A percentile compares a stretch with the other conserved stretches of the same genome.
Conservation (phyloP, 768 basidiomycete genomes). For the Auriculariales sp. region DNA sequence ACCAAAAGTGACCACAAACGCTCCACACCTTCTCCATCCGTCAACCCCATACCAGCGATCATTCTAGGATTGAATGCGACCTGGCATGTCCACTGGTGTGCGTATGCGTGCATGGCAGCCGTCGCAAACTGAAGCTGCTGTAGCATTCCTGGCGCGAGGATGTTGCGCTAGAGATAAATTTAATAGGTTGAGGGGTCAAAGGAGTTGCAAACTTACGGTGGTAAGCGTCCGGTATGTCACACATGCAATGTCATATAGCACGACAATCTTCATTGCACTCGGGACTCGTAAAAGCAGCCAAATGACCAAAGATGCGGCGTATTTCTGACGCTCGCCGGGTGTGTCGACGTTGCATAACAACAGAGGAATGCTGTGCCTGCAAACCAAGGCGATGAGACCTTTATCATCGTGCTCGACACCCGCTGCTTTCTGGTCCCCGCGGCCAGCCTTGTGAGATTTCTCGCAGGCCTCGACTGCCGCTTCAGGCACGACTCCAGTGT, state of each 20-base stretch:
- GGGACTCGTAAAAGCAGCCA: not conserved
- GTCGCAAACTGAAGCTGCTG: conserved; percentile 2
- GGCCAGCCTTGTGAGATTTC: not conserved
- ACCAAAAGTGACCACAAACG: conserved; percentile 24
- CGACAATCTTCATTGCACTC: not conserved
- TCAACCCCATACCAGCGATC: conserved; percentile 16
- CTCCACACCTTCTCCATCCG: conserved; percentile 17
- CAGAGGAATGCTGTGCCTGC: conserved; percentile 20
- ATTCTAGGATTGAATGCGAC: conserved; percentile 13
- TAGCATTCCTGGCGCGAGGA: conserved; percentile 12
- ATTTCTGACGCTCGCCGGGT: not conserved
- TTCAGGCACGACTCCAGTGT: conserved; percentile 15
- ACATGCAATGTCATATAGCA: not conserved
- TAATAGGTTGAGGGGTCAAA: not conserved
- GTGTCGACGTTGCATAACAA: not conserved
- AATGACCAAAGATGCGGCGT: not conserved
- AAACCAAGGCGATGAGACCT: conserved; percentile 24
- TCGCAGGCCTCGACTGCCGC: conserved; percentile 10
- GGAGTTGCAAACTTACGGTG: not conserved
- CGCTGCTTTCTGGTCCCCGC: not conserved
- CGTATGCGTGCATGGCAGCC: conserved; percentile 5
- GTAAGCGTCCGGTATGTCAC: not conserved
- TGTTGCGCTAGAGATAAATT: conserved; percentile 9
- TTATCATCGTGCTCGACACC: conserved; percentile 16
- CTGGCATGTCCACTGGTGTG: conserved; percentile 3